Base-by-base conservation (phyloP, 805 yeast genomes). In the Suhomyces sp. region DNA sequence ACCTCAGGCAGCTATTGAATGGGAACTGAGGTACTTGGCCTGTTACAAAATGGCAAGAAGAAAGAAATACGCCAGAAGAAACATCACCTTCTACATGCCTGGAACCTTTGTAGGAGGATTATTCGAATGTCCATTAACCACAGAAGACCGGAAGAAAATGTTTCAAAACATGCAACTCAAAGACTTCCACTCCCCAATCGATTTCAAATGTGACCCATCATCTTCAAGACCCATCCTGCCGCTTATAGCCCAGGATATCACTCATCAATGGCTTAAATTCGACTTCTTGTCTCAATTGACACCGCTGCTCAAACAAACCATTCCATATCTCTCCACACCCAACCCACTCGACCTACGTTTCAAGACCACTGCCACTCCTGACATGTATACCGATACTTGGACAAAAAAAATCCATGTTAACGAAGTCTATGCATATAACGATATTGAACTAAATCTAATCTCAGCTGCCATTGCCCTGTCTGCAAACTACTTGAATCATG, bases 81-180 rank as follows among this genome's bases (percentile, higher is more conserved):
- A 67, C 19, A 33, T 69, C 8, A 65, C 73, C 1, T 49, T 77
- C 5, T 79, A 67, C 47, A 58, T 75, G 11, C 86, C 88, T 0
- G 61, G 68, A 13, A 70, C 78, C 0, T 74, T 76, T 58, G 74
- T 83, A 2, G 91, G 90, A 5, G 88, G 79, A 0, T 45, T 83
- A 2, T 83, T 70, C 53, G 68, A 68, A 36, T 78, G 84, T 47
- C 57, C 68, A 9, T 38, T 72, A 1, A 47, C 68, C 2, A 38
- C 48, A 13, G 56, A 49, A 1, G 44, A 43, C 4, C 67, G 62
- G 36, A 28, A 22, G 14, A 28, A 40, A 32, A 19, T 56, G 47
- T 33, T 48, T 53, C 38, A 42, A 35, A 19, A 40, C 25, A 42
- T 50, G 18, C 19, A 37, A 7, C 35, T 42, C 2, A 30, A 37